These are phyloP conservation scores for Casuarina equisetifolia DNA, from an alignment of 306 rosid species.

Conservation along the genomic window DNA sequence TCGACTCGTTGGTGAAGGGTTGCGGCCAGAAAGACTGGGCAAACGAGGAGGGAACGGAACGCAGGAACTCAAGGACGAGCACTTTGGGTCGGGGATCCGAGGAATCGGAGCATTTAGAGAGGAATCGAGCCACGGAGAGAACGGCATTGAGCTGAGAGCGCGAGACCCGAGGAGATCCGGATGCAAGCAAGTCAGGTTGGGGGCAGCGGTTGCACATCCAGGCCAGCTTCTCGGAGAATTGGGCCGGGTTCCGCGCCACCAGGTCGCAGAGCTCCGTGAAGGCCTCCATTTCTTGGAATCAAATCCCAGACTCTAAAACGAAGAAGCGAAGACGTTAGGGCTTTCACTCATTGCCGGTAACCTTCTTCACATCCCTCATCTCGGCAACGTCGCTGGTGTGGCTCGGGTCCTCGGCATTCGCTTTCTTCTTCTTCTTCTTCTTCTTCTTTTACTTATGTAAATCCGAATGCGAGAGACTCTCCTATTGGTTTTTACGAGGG, in stretches of 20 bases:
- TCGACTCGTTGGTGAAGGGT: slow-evolving; percentile 54
- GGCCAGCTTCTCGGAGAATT: slow-evolving; percentile 69
- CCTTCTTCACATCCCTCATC: no score
- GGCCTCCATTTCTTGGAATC: slow-evolving; percentile 64
- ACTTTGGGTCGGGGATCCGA: slow-evolving; percentile 76
- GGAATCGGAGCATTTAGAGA: slow-evolving; percentile 67
- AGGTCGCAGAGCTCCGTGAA: slow-evolving; percentile 91
- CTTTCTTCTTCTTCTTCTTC: neutral
- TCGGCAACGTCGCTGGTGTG: slow-evolving; percentile 22
- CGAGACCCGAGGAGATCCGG: slow-evolving; percentile 83
- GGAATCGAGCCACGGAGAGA: slow-evolving; percentile 73
- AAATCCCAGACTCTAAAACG: slow-evolving; percentile 10
- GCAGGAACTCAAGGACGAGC: slow-evolving; percentile 68
- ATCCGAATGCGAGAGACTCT: neutral
- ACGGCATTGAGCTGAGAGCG: slow-evolving; percentile 93
- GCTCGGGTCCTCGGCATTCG: slow-evolving; percentile 2
- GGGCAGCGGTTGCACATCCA: slow-evolving; percentile 92
- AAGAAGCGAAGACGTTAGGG: neutral
- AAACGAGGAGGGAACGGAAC: slow-evolving; percentile 67
- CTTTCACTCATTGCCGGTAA: neutral
- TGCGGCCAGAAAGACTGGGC: slow-evolving; percentile 79
- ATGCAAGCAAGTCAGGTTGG: slow-evolving; percentile 55
- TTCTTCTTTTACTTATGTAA: neutral
- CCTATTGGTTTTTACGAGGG: neutral
- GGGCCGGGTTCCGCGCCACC: slow-evolving; percentile 72